Base-by-base conservation (phyloP, 495 filamentous ascomycete genomes). In the Penicillium soppii region DNA sequence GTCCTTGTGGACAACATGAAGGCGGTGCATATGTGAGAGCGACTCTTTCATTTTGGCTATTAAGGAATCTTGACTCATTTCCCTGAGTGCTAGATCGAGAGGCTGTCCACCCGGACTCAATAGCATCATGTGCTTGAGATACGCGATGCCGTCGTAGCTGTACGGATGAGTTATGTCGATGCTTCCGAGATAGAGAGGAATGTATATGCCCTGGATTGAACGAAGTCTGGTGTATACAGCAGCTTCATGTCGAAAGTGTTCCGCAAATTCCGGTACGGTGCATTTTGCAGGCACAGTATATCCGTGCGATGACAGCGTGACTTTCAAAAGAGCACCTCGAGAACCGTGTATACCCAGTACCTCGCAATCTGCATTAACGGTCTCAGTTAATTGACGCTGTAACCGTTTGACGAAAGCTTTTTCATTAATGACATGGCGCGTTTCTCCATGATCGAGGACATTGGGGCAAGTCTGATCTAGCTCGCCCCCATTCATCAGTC, bases 391-490 rank as follows among this genome's bases (percentile, higher is more conserved):
- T 38, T 54, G 52, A n/a, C 27, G 51, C 17, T 29, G 32, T 12
- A 54, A 42, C 37, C 22, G 16, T 15, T 39, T 26, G 29, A 55
- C 1, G 25, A 55, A 50, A n/a, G 46, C 6, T 35, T 37, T n/a
- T 37, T 3, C n/a, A 20, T 26, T 47, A 22, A 49, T 43, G 12
- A 20, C 50, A 35, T 47, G 48, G n/a, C 22, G 30, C 23, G 19
- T 48, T 22, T 30, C 43, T 13, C 63, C 55, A 51, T 75, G 69
- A 47, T 56, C 41, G n/a, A 21, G 23, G 19, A 61, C 44, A 47
- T 78, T 75, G 13, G 69, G 74, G 47, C 72, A 76, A 32, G 43
- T n/a, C 43, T 51, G 21, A 58, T 76, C 72, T 33, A 70, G 45
- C 15, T 67, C 55, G 21, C 53, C 50, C 27, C 67, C 56, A 25